Conservation (phyloP, 164 flowering plant genomes). For the Vitis riparia region DNA sequence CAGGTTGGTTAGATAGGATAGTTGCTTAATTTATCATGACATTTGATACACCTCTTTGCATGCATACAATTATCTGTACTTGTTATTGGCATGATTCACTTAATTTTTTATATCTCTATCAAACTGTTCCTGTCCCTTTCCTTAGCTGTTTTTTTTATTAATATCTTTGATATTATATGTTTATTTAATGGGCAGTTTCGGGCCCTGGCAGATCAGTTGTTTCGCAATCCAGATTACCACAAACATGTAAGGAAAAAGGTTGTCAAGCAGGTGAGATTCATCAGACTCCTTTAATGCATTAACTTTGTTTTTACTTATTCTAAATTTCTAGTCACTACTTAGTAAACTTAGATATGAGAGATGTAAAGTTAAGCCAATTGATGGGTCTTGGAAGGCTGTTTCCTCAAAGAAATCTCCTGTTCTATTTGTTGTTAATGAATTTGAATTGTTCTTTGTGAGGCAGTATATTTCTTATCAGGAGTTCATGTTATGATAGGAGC, state of each 20-base stretch:
- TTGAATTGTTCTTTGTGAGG: too few relatives aligned
- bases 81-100: background rate
- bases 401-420: too few relatives aligned
- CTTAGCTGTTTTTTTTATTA: background rate
- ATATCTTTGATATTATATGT: conserved; percentile 6
- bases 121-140: background rate
- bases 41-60: background rate
- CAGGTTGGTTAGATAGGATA: conserved; percentile 47
- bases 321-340: background rate
- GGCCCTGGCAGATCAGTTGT: conserved; percentile 94
- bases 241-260: conserved; percentile 76
- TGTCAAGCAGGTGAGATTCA: conserved; percentile 66
- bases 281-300: background rate
- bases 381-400: too few relatives aligned
- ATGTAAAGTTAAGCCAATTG: too few relatives aligned
- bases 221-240: conserved; percentile 79
- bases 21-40: background rate
- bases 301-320: background rate
- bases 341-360: background rate
- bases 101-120: too few relatives aligned
- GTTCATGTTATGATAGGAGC: too few relatives aligned
- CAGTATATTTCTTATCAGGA: too few relatives aligned
- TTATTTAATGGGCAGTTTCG: conserved; percentile 60
- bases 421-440: too few relatives aligned
- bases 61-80: background rate